Evolutionary conservation across 2,329 filamentous ascomycete genomes (phyloP).

Genomic region (Zymoseptoria tritici): DNA sequence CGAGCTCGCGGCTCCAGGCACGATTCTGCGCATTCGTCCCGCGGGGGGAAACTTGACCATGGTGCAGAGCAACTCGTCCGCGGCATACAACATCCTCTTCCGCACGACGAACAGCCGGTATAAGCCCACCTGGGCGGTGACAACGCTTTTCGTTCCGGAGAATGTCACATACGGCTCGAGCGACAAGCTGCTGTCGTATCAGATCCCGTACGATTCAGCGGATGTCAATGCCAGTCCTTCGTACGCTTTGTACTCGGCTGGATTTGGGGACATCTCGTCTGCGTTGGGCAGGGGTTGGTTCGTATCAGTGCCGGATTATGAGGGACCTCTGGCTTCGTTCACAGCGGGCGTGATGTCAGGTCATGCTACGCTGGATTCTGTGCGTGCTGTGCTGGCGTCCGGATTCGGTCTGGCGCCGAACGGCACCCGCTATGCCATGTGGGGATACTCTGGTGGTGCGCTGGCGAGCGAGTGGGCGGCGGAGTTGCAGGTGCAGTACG

Average conservation of each 20-base stretch:
- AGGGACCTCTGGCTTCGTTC: conserved; percentile 38
- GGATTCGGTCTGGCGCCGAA: conserved; percentile 16
- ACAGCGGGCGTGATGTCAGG: conserved; percentile 36
- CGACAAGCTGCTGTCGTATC: conserved; percentile 22
- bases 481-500: conserved; percentile 46
- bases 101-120: conserved; percentile 22
- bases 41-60: conserved; percentile 26
- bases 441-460: conserved; percentile 52
- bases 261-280: conserved; percentile 22
- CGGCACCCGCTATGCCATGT: conserved; percentile 29
- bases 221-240: conserved; percentile 35
- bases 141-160: conserved; percentile 22
- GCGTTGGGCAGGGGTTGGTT: conserved; percentile 41
- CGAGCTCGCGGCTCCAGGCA: conserved; percentile 26
- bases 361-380: conserved; percentile 38
- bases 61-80: conserved; percentile 21
- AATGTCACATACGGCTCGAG: conserved; percentile 4
- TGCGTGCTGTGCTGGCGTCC: conserved; percentile 35
- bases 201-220: conserved; percentile 32
- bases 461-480: conserved; percentile 47
- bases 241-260: conserved; percentile 29
- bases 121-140: conserved; percentile 23
- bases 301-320: conserved; percentile 43
- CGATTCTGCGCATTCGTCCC: conserved; percentile 28
- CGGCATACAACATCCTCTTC: conserved; percentile 26